Evolutionary conservation across 257 asterid genomes (phyloP).

Genomic region (Nicotiana paniculata): DNA sequence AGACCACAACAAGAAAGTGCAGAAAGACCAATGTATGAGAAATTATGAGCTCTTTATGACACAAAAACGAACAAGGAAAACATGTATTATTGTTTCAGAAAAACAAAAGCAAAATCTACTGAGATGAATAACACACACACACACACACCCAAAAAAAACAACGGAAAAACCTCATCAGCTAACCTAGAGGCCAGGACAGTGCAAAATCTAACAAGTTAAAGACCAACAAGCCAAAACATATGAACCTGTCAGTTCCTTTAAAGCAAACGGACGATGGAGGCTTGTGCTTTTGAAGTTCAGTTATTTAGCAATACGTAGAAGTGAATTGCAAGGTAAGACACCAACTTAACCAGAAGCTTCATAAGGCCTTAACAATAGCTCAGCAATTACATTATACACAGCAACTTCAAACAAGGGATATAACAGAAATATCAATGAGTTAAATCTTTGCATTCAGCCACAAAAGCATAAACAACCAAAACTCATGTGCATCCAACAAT

Average conservation of each 20-base stretch:
- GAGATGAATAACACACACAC: not conserved
- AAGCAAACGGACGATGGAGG: not conserved
- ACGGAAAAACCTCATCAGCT: not conserved
- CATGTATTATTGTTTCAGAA: not conserved
- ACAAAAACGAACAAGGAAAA: not conserved
- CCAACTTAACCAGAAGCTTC: not conserved
- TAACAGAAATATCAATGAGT: not conserved
- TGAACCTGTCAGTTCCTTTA: not conserved
- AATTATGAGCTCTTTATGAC: not conserved
- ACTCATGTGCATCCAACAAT: not conserved
- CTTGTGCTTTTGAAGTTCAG: not conserved
- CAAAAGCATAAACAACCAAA: not conserved
- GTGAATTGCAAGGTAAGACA: not conserved
- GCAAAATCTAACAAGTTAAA: not conserved
- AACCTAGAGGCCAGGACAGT: not conserved
- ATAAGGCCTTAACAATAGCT: not conserved
- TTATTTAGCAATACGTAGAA: not conserved
- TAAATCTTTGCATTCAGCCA: not conserved
- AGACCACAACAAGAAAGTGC: not conserved
- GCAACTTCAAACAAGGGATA: not conserved
- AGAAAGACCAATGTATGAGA: not conserved
- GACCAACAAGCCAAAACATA: not conserved
- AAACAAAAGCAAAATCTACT: not conserved
- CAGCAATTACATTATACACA: not conserved
- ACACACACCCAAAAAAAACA: not conserved